Evolutionary conservation across 306 rosid genomes (phyloP), one percentile per base, ranked within the genome.

Genomic region (Albizia julibrissin): DNA sequence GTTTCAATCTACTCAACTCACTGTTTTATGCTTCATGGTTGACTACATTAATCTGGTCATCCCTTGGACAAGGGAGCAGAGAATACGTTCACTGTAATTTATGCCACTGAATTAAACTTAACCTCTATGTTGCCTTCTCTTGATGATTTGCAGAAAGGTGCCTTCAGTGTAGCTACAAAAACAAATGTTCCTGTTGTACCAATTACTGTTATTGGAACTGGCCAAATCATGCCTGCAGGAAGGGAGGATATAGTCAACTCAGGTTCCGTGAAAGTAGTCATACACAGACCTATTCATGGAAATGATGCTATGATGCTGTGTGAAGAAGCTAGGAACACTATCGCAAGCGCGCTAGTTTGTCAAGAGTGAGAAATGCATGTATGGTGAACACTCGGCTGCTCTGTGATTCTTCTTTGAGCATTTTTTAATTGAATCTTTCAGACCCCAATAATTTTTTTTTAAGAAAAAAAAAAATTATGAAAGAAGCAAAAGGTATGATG

Each of bases 161-260:
- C 99, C 76, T 95, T 95, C 88, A 95, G 96, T 86, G 79, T 95
- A 87, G 98, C 99, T 27, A 92, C 81, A 15, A 93, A 93, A 83
- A 87, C 90, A 26, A 89, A 85, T 61, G 94, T 86, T 68, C 98
- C 96, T 10, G 91, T 93, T 34, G 96, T 95, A 59, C 99, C 99
- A 21, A 93, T 95, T 46, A 92, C 98, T 68, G 91, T 95, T 39
- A 77, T 89, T 76, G 99, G 99, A 87, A 92, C 99, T 5, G 98
- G 99, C 72, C 80, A 85, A 75, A 90, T 95, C 81, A 95, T 95
- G 99, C 99, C 98, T 83, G 77, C 92, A 1, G 99, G 99, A 82
- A 87, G 67, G 87, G 99, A 95, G 88, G 69, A 87, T 49, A 87
- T 91, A 67, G 79, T 95, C 83, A 92, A 95, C 83, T 24, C 15